Conservation (phyloP, 208 protist genomes). For the Trypanosoma caninum region DNA sequence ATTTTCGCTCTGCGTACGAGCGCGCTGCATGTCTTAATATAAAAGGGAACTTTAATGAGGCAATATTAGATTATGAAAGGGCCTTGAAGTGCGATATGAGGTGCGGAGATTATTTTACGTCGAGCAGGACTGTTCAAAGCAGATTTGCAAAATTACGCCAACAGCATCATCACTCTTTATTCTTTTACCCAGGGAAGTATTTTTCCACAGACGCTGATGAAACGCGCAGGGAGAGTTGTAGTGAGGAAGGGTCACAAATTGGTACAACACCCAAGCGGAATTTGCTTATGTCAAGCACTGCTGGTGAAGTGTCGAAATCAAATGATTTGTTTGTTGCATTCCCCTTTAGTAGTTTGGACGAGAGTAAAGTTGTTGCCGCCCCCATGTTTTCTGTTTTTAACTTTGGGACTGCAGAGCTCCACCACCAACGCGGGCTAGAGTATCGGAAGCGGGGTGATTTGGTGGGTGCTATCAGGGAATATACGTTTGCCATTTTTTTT, state of each 20-base stretch:
- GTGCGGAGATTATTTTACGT: neutral
- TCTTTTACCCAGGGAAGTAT: no score
- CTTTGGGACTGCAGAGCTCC: constrained; percentile 33
- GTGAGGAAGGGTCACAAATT: neutral
- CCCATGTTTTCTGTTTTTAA: neutral
- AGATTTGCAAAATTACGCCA: constrained; percentile 7
- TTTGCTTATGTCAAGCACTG: neutral
- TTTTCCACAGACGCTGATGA: no score
- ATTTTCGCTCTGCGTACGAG: constrained; percentile 64
- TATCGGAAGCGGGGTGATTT: constrained; percentile 67
- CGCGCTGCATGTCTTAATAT: constrained; percentile 67
- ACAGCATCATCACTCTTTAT: neutral
- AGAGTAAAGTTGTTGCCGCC: no score
- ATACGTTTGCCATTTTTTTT: constrained; percentile 71
- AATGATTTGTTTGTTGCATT: no score
- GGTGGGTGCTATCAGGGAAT: constrained; percentile 66
- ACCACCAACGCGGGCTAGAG: constrained; percentile 71
- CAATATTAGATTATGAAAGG: constrained; percentile 80
- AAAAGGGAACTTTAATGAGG: constrained; percentile 59
- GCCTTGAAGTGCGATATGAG: constrained; percentile 51
- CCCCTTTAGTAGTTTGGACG: no score
- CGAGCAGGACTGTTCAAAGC: constrained; percentile 5
- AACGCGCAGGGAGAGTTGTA: no score
- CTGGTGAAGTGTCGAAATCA: neutral
- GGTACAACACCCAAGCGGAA: no score